A percentile compares a stretch with the other conserved stretches of the same genome.
Conservation (phyloP, 192 early-diverging fungal genomes). For the Podila epigama region DNA sequence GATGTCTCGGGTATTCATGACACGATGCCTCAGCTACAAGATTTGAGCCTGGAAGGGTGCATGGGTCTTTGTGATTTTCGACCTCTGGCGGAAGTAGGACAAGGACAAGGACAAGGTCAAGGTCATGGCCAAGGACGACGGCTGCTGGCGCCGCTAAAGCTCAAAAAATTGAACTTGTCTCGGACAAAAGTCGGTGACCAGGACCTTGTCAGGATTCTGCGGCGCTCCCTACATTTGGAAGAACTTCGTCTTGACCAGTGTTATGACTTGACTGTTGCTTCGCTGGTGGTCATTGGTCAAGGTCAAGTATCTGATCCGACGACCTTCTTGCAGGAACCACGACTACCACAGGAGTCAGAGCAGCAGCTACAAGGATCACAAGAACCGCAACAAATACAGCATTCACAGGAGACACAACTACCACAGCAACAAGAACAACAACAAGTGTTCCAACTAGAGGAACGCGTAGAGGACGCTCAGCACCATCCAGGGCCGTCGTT, state of each 20-base stretch:
- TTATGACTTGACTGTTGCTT: slow-evolving; percentile 19
- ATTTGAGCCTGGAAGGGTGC: slow-evolving; percentile 17
- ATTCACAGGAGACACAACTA: too few species aligned
- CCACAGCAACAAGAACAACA: background rate
- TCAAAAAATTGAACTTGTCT: background rate
- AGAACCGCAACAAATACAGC: too few species aligned
- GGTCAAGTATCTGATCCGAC: background rate
- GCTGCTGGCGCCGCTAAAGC: background rate
- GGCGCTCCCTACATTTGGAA: slow-evolving; percentile 8
- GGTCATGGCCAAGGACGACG: background rate
- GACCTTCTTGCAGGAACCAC: too few species aligned
- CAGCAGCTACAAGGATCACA: too few species aligned
- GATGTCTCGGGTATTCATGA: slow-evolving; percentile 9
- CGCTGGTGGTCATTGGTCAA: slow-evolving; percentile 15
- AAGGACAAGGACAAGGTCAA: background rate
- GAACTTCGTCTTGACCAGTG: slow-evolving; percentile 41
- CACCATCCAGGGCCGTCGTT: background rate
- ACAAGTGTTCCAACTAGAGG: background rate
- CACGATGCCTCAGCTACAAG: slow-evolving; percentile 3
- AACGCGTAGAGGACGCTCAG: background rate
- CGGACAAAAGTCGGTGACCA: slow-evolving; percentile 13
- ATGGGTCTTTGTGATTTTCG: slow-evolving; percentile 2
- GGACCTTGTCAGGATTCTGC: slow-evolving; percentile 24
- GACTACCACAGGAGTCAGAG: too few species aligned
- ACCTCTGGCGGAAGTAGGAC: background rate